phyloP scores from a whole-genome alignment of 2,329 filamentous ascomycete genomes.

The Teratosphaeria nubilosa region DNA sequence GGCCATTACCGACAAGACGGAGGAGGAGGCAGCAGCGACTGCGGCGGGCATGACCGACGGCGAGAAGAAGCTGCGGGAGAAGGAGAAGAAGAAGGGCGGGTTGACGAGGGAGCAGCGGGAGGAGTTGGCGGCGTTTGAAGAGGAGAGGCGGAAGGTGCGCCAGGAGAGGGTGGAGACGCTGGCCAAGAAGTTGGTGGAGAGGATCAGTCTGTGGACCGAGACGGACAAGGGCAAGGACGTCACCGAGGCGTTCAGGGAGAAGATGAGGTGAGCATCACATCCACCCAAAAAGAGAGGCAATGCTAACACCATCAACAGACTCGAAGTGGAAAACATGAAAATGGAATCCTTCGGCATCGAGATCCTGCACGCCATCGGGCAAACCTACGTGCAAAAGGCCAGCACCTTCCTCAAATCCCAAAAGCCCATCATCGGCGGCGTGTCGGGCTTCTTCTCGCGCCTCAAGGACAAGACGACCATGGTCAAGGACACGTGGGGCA shows the following conservation, averaged over 20 bases:
- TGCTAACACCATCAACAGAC: slow-evolving; percentile 18
- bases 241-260: slow-evolving; percentile 81
- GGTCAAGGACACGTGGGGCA: slow-evolving; percentile 98
- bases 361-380: slow-evolving; percentile 87
- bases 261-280: slow-evolving; percentile 53
- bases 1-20: slow-evolving; percentile 78
- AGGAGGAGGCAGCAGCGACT: slow-evolving; percentile 60
- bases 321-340: slow-evolving; percentile 96
- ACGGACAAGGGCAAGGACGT: slow-evolving; percentile 83
- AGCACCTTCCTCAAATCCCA: slow-evolving; percentile 84
- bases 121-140: slow-evolving; percentile 77
- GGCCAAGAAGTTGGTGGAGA: slow-evolving; percentile 73
- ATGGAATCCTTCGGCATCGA: slow-evolving; percentile 98
- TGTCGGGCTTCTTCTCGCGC: slow-evolving; percentile 86
- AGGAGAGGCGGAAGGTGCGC: slow-evolving; percentile 71
- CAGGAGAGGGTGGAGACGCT: slow-evolving; percentile 84
- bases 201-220: slow-evolving; percentile 91
- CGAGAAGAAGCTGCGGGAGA: slow-evolving; percentile 65
- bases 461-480: slow-evolving; percentile 94
- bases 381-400: slow-evolving; percentile 81
- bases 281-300: not conserved
- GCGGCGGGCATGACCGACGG: slow-evolving; percentile 58
- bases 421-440: slow-evolving; percentile 73
- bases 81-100: slow-evolving; percentile 81
- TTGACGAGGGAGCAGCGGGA: slow-evolving; percentile 88